These are phyloP conservation scores for Aspergillus hiratsukae DNA, from an alignment of 2,329 filamentous ascomycete species.

Conservation along the genomic window DNA sequence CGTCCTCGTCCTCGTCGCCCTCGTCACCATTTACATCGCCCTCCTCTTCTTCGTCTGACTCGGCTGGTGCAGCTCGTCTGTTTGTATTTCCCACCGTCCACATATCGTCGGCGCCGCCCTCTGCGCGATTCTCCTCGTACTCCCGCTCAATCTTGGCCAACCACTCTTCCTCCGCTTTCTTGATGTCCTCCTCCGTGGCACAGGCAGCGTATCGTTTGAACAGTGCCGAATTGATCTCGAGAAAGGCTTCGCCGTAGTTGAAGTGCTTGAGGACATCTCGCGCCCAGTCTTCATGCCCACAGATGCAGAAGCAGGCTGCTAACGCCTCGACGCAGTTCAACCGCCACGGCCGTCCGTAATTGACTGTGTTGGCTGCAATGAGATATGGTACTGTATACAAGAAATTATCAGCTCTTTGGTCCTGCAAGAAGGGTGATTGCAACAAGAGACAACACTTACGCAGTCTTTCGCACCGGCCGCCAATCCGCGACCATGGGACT, in stretches of 20 bases:
- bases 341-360: constrained; percentile 93
- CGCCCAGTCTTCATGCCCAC: constrained; percentile 87
- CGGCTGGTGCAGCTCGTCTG: constrained; percentile 47
- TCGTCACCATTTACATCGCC: constrained; percentile 37
- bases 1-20: constrained; percentile 45
- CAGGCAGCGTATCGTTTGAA: constrained; percentile 83
- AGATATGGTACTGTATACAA: constrained; percentile 68
- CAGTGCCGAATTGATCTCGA: constrained; percentile 82
- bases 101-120: constrained; percentile 59
- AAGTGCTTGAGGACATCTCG: constrained; percentile 78
- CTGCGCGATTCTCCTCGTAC: constrained; percentile 72
- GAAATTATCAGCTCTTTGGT: neutral
- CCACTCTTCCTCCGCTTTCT: constrained; percentile 82
- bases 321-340: constrained; percentile 95
- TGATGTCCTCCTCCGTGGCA: constrained; percentile 73
- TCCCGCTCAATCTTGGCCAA: constrained; percentile 84
- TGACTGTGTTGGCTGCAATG: constrained; percentile 92
- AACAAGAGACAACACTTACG: constrained; percentile 31
- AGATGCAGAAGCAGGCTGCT: constrained; percentile 89
- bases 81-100: constrained; percentile 94
- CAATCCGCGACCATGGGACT: constrained; percentile 85
- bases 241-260: constrained; percentile 79
- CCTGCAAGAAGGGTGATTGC: neutral
- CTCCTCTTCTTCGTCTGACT: constrained; percentile 51
- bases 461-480: constrained; percentile 85